A percentile compares a stretch with the other conserved stretches of the same genome.
Evolutionary conservation across 83 land plant genomes (phyloP).

Genomic region (Picea mariana): DNA sequence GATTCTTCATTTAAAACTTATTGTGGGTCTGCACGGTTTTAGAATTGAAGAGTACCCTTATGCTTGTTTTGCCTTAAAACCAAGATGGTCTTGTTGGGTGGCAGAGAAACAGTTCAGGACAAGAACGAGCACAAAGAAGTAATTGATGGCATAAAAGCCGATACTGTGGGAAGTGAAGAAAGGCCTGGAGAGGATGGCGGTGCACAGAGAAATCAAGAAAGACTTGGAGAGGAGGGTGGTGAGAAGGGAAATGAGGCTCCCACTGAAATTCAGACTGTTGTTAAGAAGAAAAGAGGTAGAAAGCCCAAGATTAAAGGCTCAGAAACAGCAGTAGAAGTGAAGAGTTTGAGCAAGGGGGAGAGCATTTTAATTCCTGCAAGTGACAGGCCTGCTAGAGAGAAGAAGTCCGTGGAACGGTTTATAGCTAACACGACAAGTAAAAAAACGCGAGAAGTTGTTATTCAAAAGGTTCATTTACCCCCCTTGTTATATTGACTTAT

Average conservation of each 20-base stretch:
- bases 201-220: too few relatives aligned
- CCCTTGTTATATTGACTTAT: background rate
- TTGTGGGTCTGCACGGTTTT: slow-evolving; percentile 10
- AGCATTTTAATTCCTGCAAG: background rate
- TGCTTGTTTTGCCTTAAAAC: background rate
- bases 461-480: background rate
- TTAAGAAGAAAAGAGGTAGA: background rate
- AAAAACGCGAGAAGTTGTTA: background rate
- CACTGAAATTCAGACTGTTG: background rate
- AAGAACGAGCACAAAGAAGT: background rate
- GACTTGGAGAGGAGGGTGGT: background rate
- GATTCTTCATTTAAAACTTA: too few relatives aligned
- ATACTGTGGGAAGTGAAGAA: background rate
- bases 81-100: slow-evolving; percentile 8
- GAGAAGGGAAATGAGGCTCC: background rate
- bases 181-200: background rate
- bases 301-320: background rate
- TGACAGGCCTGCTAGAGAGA: slow-evolving; percentile 18
- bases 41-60: background rate
- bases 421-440: background rate
- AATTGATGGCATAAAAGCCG: background rate
- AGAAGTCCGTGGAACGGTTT: slow-evolving; percentile 4
- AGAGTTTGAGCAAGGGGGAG: background rate
- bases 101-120: background rate
- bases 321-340: background rate